Conservation (phyloP, 1,284 basidiomycete genomes). For the Exobasidium cylindrosporum region DNA sequence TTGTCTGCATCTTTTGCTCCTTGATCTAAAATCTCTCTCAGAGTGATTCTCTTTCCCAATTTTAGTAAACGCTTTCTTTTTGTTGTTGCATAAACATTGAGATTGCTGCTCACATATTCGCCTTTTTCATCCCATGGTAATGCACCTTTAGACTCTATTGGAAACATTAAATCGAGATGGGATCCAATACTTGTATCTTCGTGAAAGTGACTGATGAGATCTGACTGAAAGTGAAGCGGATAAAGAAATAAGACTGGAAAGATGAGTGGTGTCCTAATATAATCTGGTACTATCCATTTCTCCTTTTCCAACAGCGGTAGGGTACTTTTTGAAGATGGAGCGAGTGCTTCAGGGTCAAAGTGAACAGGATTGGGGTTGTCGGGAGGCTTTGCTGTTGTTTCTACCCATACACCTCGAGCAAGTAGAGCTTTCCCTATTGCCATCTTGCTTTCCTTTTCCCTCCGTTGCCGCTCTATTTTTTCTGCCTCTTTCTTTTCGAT, state of each 20-base stretch:
- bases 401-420: slow-evolving; percentile 59
- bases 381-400: slow-evolving; percentile 57
- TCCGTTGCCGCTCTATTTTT: slow-evolving; percentile 60
- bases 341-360: slow-evolving; percentile 58
- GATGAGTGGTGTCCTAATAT: slow-evolving; percentile 65
- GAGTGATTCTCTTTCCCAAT: slow-evolving; percentile 80
- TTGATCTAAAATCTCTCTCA: slow-evolving; percentile 68
- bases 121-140: slow-evolving; percentile 73
- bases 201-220: slow-evolving; percentile 80
- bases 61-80: slow-evolving; percentile 73
- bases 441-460: slow-evolving; percentile 60
- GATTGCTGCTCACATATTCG: slow-evolving; percentile 69
- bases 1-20: slow-evolving; percentile 59
- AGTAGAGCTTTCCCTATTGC: slow-evolving; percentile 64
- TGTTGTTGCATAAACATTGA: slow-evolving; percentile 83
- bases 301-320: slow-evolving; percentile 28
- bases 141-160: slow-evolving; percentile 59
- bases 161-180: slow-evolving; percentile 78
- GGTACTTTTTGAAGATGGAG: slow-evolving; percentile 26
- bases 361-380: slow-evolving; percentile 61
- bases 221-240: slow-evolving; percentile 81
- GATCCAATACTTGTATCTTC: slow-evolving; percentile 78
- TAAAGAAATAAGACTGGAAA: slow-evolving; percentile 89
- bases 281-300: slow-evolving; percentile 40
- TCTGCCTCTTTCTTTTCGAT: slow-evolving; percentile 60